Percentiles rank a stretch among this genome's conserved stretches.
Conservation (phyloP, 768 basidiomycete species). For the Boletus rubroflammeus region DNA sequence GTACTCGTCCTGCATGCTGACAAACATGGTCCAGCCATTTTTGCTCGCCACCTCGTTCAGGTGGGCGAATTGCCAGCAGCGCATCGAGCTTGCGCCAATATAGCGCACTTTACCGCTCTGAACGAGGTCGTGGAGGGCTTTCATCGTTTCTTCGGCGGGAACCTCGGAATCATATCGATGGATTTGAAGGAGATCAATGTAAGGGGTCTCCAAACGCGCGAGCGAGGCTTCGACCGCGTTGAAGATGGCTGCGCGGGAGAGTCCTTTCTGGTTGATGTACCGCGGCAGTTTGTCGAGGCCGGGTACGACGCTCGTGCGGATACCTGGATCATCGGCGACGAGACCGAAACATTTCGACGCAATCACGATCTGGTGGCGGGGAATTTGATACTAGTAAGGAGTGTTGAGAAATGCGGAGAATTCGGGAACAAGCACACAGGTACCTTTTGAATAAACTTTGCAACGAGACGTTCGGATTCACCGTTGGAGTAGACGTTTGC, state of each 20-base stretch:
- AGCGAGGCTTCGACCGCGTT: slow-evolving; percentile 36
- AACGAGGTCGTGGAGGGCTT: slow-evolving; percentile 47
- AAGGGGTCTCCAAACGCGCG: slow-evolving; percentile 31
- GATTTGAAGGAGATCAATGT: slow-evolving; percentile 42
- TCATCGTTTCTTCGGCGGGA: slow-evolving; percentile 44
- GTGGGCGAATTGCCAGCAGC: slow-evolving; percentile 44
- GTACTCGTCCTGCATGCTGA: slow-evolving; percentile 55
- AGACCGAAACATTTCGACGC: slow-evolving; percentile 24
- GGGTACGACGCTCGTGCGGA: not conserved
- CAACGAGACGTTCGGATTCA: not conserved
- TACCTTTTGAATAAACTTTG: not conserved
- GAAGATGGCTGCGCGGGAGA: slow-evolving; percentile 36
- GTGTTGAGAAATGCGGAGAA: not conserved
- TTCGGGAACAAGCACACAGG: not conserved
- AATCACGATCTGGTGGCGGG: slow-evolving; percentile 29
- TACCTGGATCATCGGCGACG: slow-evolving; percentile 7
- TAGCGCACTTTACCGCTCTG: slow-evolving; percentile 47
- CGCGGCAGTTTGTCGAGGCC: slow-evolving; percentile 12
- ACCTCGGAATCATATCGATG: slow-evolving; percentile 38
- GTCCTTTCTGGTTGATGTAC: slow-evolving; percentile 34
- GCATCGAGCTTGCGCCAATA: slow-evolving; percentile 46
- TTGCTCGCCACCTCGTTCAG: slow-evolving; percentile 45
- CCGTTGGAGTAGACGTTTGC: slow-evolving; percentile 20
- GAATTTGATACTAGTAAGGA: slow-evolving; percentile 23
- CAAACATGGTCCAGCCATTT: slow-evolving; percentile 50